Evolutionary conservation across 2,329 filamentous ascomycete species (phyloP), one percentile per base, ranked within the genome.

Genomic region (Aspergillus sp.): DNA sequence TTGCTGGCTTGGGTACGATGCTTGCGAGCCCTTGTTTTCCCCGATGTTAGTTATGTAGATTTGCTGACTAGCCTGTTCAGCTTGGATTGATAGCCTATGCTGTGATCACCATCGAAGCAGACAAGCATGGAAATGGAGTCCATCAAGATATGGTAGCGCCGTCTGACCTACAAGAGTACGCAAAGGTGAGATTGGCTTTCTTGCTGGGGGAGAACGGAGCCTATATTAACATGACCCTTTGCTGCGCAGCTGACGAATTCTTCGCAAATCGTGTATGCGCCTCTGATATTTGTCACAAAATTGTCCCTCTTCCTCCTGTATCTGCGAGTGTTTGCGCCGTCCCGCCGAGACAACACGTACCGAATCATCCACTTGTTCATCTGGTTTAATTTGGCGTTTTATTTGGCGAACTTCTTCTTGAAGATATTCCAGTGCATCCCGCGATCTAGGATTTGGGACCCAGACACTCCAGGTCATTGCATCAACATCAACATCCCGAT

Each of bases 251-350:
- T 62, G 17, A 60, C 63, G 20, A 68, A 68, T 24, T 57, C 57
- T n/a, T 61, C 57, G 13, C 63, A 70, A 43, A 65, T 71, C 13
- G 39, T 66, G 26, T 71, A 71, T 44, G 65, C 64, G 4, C 66
- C 67, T 15, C 36, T 68, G 17, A 68, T 71, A 9, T 69, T 65
- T 49, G 47, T 69, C 50, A 66, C 68, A 11, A 71, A 71, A 30
- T 22, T 70, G 15, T 68, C 68, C 2, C 65, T 71, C 18, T 58
- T 71, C 5, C 63, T 70, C 4, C 59, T 68, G 2, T 71, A 68
- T 47, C 55, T 66, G 17, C 63, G 65, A 1, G 56, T 69, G 11
- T 71, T 71, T 51, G 60, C 62, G 5, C 63, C 66, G 11, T 47
- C 57, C 17, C 30, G 50, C 30, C 59, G 48, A 22, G 61, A 59